Conservation (phyloP, 495 filamentous ascomycete species). For the Neurospora cerealis region DNA sequence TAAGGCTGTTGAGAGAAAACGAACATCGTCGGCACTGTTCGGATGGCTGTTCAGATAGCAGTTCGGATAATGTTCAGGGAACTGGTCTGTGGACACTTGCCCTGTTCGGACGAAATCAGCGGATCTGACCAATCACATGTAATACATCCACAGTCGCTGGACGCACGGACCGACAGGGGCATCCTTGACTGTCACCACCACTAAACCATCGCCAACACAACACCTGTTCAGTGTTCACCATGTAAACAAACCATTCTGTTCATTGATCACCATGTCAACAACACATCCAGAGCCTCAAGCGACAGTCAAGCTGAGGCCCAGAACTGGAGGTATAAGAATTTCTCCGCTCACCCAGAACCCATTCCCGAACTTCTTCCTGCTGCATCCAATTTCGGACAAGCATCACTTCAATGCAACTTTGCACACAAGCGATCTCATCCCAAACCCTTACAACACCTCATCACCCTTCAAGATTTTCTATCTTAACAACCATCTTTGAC, state of each 20-base stretch:
- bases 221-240: neutral
- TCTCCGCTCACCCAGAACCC: neutral
- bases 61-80: neutral
- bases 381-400: neutral
- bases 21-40: neutral
- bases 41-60: neutral
- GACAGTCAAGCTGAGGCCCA: neutral
- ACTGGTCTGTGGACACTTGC: neutral
- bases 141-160: neutral
- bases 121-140: neutral
- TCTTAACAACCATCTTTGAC: neutral
- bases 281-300: neutral
- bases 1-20: neutral
- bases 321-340: neutral
- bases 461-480: neutral
- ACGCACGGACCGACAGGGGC: neutral
- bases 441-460: neutral
- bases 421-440: neutral
- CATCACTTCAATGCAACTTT: neutral
- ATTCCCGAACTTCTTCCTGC: neutral
- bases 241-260: neutral
- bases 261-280: neutral
- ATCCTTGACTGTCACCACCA: neutral
- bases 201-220: neutral
- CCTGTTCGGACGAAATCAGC: neutral